Evolutionary conservation across 148 eudicot genomes (phyloP).

Genomic region (Vaccinium macrocarpon): DNA sequence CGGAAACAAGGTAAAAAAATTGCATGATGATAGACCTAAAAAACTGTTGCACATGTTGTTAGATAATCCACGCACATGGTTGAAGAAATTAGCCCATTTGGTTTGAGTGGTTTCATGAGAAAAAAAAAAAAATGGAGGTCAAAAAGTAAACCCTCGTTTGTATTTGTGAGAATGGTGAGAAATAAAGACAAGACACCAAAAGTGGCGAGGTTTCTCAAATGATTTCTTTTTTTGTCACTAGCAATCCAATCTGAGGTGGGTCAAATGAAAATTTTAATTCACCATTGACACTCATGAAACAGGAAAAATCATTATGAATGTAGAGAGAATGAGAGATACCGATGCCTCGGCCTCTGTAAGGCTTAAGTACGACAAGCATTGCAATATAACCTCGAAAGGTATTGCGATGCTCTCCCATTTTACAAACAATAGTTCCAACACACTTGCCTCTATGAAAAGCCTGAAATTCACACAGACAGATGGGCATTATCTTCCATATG

Average conservation of each 20-base stretch:
- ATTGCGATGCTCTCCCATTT: slow-evolving; percentile 91
- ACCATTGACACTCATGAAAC: background rate
- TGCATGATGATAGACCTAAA: background rate
- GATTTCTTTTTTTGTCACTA: background rate
- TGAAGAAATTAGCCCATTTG: background rate
- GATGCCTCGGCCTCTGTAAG: slow-evolving; percentile 85
- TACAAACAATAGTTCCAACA: slow-evolving; percentile 89
- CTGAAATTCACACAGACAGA: slow-evolving; percentile 25
- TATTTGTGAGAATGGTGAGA: background rate
- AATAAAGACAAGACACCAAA: background rate
- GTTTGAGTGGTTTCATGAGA: background rate
- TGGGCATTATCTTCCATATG: background rate
- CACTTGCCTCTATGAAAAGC: slow-evolving; percentile 88
- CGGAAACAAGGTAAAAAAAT: background rate
- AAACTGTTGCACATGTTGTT: background rate
- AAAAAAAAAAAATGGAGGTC: background rate
- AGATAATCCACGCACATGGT: background rate
- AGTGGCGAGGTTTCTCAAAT: background rate
- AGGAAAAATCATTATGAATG: background rate
- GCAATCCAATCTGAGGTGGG: background rate
- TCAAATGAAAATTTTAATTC: background rate
- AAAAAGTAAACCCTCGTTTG: background rate
- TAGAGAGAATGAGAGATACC: slow-evolving; percentile 33
- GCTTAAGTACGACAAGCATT: slow-evolving; percentile 90
- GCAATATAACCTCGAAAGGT: slow-evolving; percentile 94